A percentile compares a stretch with the other conserved stretches of the same genome.
Conservation (phyloP, 202 grass and related monocot species). For the Brachypodium distachyon region DNA sequence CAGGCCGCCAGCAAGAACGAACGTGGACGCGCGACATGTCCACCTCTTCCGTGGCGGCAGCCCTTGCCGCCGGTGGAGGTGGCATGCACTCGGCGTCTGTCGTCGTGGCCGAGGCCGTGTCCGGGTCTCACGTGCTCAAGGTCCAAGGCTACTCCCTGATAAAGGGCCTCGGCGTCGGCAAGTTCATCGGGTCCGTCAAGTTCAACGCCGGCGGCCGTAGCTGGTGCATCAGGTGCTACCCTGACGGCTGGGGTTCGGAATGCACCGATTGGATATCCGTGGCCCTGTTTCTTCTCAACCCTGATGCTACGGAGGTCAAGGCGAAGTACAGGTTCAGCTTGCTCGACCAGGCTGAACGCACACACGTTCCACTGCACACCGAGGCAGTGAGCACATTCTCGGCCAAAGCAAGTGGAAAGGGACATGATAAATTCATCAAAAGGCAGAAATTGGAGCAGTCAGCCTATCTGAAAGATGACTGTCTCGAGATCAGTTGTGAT, state of each 20-base stretch:
- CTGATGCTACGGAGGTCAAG: neutral
- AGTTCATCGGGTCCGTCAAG: neutral
- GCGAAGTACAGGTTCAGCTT: neutral
- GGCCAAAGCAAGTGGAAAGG: too few relatives aligned
- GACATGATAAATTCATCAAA: neutral
- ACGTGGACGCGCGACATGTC: too few relatives aligned
- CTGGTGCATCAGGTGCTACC: slow-evolving; percentile 24
- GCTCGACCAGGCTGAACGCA: neutral
- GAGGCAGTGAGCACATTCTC: too few relatives aligned
- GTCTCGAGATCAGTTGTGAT: neutral
- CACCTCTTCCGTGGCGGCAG: too few relatives aligned
- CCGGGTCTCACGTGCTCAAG: slow-evolving; percentile 4
- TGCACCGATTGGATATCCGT: neutral
- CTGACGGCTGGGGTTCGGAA: neutral
- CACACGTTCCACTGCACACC: too few relatives aligned
- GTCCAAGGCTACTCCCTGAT: slow-evolving; percentile 13
- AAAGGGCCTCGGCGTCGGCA: neutral
- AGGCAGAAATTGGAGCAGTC: neutral
- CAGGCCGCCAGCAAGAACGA: too few relatives aligned
- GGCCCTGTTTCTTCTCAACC: neutral
- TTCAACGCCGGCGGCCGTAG: slow-evolving; percentile 4
- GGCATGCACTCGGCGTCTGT: neutral
- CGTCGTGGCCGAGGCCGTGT: neutral
- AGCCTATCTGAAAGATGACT: neutral
- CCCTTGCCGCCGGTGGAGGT: too few relatives aligned